Conservation (phyloP, 305 asterid species). For the Plantago coronopus region DNA sequence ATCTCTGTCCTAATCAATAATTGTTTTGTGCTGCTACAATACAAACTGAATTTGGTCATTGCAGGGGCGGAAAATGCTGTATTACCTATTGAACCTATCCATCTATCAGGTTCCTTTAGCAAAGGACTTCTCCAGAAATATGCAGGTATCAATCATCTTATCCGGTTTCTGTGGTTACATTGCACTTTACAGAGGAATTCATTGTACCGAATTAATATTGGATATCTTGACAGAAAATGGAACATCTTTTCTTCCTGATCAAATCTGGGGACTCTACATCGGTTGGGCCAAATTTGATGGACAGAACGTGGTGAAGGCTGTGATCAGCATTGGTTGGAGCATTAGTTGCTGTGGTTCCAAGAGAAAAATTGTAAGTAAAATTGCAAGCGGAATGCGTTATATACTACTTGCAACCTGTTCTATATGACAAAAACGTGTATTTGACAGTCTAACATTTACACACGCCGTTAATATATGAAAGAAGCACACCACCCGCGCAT, state of each 20-base stretch:
- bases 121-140: constrained; percentile 47
- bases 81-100: constrained; percentile 71
- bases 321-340: constrained; percentile 63
- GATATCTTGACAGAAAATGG: constrained; percentile 39
- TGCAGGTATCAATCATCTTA: constrained; percentile 44
- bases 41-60: constrained; percentile 23
- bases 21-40: constrained; percentile 7
- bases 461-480: neutral
- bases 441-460: no score
- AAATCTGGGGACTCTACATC: constrained; percentile 68
- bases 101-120: constrained; percentile 40
- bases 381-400: neutral
- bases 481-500: neutral
- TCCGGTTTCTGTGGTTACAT: constrained; percentile 7
- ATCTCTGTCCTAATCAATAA: constrained; percentile 6
- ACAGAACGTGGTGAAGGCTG: constrained; percentile 44
- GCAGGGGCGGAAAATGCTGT: constrained; percentile 62
- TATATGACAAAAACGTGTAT: no score
- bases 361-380: constrained; percentile 59
- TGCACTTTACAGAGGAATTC: neutral
- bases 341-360: constrained; percentile 30
- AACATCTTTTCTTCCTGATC: constrained; percentile 48
- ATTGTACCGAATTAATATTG: neutral
- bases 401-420: neutral
- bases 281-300: constrained; percentile 70